phyloP scores from a whole-genome alignment of 1,284 basidiomycete genomes.

The Clitocybe nebularis region DNA sequence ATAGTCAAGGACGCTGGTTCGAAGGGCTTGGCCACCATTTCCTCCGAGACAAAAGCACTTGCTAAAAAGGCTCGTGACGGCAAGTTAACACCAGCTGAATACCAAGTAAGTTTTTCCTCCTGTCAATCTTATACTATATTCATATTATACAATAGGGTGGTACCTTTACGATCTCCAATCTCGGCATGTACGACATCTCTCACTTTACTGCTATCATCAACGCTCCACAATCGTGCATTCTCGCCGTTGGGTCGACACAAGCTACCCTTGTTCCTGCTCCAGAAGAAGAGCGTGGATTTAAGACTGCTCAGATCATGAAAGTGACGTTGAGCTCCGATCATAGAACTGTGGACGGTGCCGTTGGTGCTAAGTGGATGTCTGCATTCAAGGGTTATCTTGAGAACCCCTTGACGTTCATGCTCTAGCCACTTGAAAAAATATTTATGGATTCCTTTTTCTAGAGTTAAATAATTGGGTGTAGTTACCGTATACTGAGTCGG shows the following conservation, averaged over 20 bases:
- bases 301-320: conserved; percentile 91
- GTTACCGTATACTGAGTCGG: no score
- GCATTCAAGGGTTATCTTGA: conserved; percentile 98
- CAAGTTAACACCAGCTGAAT: conserved; percentile 94
- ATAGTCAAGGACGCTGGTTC: conserved; percentile 92
- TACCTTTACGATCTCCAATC: conserved; percentile 98
- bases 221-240: conserved; percentile 95
- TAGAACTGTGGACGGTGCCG: conserved; percentile 90
- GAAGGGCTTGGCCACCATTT: conserved; percentile 92
- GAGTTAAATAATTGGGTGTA: no score
- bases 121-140: conserved; percentile 3
- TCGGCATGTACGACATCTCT: conserved; percentile 95
- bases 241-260: conserved; percentile 91
- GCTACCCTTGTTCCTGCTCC: conserved; percentile 85
- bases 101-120: conserved; percentile 61
- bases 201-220: conserved; percentile 99
- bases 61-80: conserved; percentile 96
- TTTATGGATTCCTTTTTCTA: no score
- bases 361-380: conserved; percentile 86
- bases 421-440: no score
- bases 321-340: conserved; percentile 96
- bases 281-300: conserved; percentile 90
- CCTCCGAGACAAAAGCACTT: conserved; percentile 87
- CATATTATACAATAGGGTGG: conserved; percentile 63
- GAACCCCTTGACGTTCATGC: conserved; percentile 93